These are phyloP conservation scores for Punctularia strigosozonata DNA, from an alignment of 768 basidiomycete genomes.

Conservation along the genomic window DNA sequence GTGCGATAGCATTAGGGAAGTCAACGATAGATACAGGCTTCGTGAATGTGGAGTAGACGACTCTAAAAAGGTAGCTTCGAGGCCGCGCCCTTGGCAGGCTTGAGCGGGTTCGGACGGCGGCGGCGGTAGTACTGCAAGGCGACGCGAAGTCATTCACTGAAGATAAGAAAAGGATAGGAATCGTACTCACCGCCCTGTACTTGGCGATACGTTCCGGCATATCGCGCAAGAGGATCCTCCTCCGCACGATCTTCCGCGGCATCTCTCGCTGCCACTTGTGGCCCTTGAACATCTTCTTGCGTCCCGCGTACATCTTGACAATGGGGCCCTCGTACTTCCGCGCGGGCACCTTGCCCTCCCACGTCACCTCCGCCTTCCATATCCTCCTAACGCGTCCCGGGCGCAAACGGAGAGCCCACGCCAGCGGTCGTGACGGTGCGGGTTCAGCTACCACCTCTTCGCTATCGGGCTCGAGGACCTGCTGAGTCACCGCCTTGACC, in stretches of 20 bases:
- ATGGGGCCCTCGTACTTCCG: conserved; percentile 32
- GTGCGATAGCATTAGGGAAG: too few species aligned
- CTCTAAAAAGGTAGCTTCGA: background rate
- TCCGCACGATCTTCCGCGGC: conserved; percentile 33
- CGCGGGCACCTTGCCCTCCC: conserved; percentile 18
- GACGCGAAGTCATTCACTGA: background rate
- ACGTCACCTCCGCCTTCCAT: conserved; percentile 10
- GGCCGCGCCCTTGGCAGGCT: background rate
- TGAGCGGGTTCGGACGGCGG: background rate
- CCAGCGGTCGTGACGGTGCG: too few species aligned
- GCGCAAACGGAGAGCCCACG: too few species aligned
- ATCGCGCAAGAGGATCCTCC: conserved; percentile 47
- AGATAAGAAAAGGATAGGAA: background rate
- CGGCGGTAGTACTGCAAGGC: background rate
- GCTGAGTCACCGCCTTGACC: conserved; percentile 8
- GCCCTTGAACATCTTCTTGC: conserved; percentile 89
- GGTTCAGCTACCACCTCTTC: background rate
- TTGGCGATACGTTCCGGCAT: conserved; percentile 56
- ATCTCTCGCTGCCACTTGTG: conserved; percentile 70
- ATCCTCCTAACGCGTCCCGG: conserved; percentile 1
- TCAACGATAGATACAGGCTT: too few species aligned
- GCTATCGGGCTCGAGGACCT: background rate
- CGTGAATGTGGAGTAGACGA: background rate
- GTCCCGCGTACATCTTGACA: conserved; percentile 56
- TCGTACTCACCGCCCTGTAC: conserved; percentile 44